These are phyloP conservation scores for Groenewaldozyma auringiensis DNA, from an alignment of 1,139 yeast genomes.

Conservation along the genomic window DNA sequence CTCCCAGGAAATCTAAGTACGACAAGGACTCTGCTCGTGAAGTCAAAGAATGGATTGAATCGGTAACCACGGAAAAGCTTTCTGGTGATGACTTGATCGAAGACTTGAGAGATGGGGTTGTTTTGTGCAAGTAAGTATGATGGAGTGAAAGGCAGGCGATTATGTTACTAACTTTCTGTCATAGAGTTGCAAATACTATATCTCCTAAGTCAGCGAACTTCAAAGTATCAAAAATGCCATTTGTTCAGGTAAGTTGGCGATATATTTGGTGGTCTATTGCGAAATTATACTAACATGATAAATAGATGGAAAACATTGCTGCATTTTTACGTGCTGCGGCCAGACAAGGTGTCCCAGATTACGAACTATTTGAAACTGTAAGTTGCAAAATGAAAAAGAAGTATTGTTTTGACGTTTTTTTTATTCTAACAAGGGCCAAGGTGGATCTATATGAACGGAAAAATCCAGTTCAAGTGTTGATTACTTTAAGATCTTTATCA, in stretches of 20 bases:
- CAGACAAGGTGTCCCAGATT: slow-evolving; percentile 69
- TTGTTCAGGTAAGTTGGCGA: slow-evolving; percentile 41
- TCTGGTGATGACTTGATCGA: slow-evolving; percentile 37
- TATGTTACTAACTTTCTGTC: slow-evolving; percentile 2
- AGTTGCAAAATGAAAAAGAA: background rate
- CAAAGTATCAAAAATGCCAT: slow-evolving; percentile 69
- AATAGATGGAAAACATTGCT: slow-evolving; percentile 73
- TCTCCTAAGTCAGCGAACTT: slow-evolving; percentile 39
- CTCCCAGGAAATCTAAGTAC: slow-evolving; percentile 19
- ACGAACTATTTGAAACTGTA: slow-evolving; percentile 71
- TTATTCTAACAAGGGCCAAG: too few species aligned
- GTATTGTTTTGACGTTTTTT: too few species aligned
- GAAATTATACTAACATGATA: too few species aligned
- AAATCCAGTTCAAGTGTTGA: slow-evolving; percentile 72
- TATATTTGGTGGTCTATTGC: too few species aligned
- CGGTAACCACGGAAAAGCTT: slow-evolving; percentile 19
- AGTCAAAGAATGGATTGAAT: slow-evolving; percentile 25
- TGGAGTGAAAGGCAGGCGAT: background rate
- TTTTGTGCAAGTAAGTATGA: slow-evolving; percentile 47
- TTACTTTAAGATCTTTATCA: slow-evolving; percentile 66
- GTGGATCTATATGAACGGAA: slow-evolving; percentile 62
- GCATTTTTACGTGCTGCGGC: slow-evolving; percentile 55
- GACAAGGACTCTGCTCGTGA: slow-evolving; percentile 18
- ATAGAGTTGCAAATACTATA: slow-evolving; percentile 34
- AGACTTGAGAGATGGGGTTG: slow-evolving; percentile 55